These are phyloP conservation scores for Tolypocladium paradoxum DNA, from an alignment of 2,329 filamentous ascomycete genomes.

Conservation along the genomic window DNA sequence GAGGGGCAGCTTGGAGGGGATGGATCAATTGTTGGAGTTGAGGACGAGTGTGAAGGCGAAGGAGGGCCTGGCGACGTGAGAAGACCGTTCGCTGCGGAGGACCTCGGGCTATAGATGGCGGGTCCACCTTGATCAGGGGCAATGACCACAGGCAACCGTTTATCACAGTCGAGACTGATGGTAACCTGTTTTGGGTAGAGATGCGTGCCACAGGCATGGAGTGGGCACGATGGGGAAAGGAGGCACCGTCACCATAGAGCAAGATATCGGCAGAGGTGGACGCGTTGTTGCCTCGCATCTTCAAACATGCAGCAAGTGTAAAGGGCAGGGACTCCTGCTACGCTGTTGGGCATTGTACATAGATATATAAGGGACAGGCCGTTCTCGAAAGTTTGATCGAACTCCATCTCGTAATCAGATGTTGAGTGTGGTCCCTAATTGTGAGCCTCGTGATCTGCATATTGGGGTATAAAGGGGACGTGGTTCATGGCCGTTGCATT, in stretches of 20 bases:
- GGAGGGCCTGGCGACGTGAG: background rate
- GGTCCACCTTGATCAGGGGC: background rate
- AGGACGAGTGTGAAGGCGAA: conserved; percentile 10
- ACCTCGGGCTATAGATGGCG: background rate
- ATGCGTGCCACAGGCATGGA: background rate
- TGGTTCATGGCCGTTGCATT: background rate
- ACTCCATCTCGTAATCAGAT: background rate
- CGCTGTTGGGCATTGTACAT: background rate
- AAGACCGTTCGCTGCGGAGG: background rate
- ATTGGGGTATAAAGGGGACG: background rate
- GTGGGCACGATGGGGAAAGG: background rate
- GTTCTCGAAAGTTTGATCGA: background rate
- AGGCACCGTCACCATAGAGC: background rate
- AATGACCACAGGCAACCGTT: background rate
- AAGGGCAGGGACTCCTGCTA: background rate
- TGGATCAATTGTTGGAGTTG: conserved; percentile 21
- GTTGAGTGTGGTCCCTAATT: background rate
- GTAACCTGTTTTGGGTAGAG: background rate
- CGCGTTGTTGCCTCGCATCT: background rate
- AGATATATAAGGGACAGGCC: background rate
- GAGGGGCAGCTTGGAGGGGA: conserved; percentile 60
- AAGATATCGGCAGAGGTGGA: background rate
- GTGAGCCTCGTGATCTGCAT: background rate
- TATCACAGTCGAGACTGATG: background rate
- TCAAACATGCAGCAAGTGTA: background rate